Conservation (phyloP, 1,284 basidiomycete genomes). For the Ceratobasidium papillatum region DNA sequence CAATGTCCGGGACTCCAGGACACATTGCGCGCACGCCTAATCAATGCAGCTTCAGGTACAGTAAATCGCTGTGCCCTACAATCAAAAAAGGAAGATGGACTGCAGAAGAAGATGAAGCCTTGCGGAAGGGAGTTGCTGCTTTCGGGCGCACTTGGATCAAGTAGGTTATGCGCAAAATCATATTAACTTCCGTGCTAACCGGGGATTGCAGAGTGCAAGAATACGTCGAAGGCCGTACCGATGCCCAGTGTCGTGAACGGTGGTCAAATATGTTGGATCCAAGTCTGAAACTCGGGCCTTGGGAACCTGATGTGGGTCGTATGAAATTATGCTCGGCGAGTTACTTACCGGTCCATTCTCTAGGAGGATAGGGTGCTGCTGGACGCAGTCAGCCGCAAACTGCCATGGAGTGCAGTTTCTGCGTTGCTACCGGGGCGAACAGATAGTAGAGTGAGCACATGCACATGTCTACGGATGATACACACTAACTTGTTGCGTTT, state of each 20-base stretch:
- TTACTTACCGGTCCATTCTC: not conserved
- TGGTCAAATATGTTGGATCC: conserved; percentile 43
- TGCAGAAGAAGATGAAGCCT: conserved; percentile 39
- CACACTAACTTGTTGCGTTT: conserved; percentile 3
- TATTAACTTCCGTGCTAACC: not conserved
- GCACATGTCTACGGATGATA: not conserved
- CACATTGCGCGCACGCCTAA: conserved; percentile 35
- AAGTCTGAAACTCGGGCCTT: conserved; percentile 40
- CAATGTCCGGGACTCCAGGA: conserved; percentile 14
- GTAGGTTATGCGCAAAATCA: not conserved
- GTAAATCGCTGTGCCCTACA: conserved; percentile 40
- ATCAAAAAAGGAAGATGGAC: conserved; percentile 42
- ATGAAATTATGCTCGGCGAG: not conserved
- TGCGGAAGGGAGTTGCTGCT: conserved; percentile 35
- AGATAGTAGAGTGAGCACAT: conserved; percentile 39
- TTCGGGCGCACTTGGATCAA: conserved; percentile 40
- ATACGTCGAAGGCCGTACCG: conserved; percentile 41
- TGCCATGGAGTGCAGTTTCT: conserved; percentile 39
- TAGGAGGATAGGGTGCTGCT: conserved; percentile 41
- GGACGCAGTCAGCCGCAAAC: conserved; percentile 20
- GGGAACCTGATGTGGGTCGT: conserved; percentile 39
- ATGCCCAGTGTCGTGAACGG: conserved; percentile 42
- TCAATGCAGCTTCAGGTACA: conserved; percentile 41
- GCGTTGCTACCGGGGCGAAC: conserved; percentile 40
- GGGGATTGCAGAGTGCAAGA: conserved; percentile 29